Conservation (phyloP, 148 eudicot genomes). For the Rhododendron ferrugineum region DNA sequence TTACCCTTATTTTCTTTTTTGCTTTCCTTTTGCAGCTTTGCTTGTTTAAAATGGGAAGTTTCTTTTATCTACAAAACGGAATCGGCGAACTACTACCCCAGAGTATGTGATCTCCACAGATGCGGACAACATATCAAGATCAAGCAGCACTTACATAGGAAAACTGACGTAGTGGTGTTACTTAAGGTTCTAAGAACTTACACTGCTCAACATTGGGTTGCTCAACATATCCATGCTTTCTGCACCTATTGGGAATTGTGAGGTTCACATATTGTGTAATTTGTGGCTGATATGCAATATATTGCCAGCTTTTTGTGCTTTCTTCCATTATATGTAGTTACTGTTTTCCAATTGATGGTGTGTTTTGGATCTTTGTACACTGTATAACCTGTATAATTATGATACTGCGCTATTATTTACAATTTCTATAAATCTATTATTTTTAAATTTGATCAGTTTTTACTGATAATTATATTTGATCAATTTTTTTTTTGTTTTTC, state of each 20-base stretch:
- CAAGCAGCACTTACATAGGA: conserved; percentile 77
- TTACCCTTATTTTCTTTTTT: conserved; percentile 1
- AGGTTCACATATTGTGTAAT: neutral
- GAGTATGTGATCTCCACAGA: conserved; percentile 52
- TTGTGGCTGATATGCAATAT: neutral
- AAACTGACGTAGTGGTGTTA: conserved; percentile 54
- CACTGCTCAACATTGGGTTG: neutral
- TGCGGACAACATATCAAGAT: conserved; percentile 83
- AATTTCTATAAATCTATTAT: too few species aligned
- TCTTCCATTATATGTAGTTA: neutral
- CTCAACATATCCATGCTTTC: neutral
- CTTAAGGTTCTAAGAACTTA: neutral
- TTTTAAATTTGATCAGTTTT: too few species aligned
- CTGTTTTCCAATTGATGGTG: neutral
- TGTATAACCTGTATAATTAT: neutral
- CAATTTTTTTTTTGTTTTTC: too few species aligned
- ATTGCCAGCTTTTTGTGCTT: neutral
- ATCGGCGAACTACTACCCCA: too few species aligned
- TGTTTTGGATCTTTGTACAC: neutral
- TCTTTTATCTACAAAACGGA: neutral
- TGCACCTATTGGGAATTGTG: neutral
- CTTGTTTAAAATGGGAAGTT: conserved; percentile 54
- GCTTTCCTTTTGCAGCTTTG: conserved; percentile 30
- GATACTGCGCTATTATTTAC: neutral
- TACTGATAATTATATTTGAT: too few species aligned